Base-by-base conservation (phyloP, 805 yeast genomes). In the Yarrowia osloensis region DNA sequence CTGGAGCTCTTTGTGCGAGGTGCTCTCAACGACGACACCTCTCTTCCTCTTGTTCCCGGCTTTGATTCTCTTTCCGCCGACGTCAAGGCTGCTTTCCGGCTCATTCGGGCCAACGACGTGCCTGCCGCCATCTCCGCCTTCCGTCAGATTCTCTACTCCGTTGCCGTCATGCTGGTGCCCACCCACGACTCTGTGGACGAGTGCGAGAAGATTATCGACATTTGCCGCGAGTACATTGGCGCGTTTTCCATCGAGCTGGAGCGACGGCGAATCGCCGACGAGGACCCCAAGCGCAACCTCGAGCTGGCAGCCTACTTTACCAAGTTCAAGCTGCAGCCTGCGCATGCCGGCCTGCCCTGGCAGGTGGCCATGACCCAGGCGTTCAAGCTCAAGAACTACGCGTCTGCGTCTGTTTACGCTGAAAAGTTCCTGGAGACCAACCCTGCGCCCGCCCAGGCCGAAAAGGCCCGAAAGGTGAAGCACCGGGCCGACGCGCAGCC, bases 301-400 rank as follows among this genome's bases (percentile, higher is more conserved):
- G 98, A 95, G 78, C 81, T 95, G 71, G 98, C 99, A 6, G 96
- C 98, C 0, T 94, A 94, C 79, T 96, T 95, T 81, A 91, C 99
- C 15, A 87, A 85, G 75, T 88, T 93, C 29, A 85, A 89, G 70
- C 83, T 95, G 72, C 91, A 89, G 70, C 87, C 90, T 39, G 88
- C 89, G 8, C 99, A 95, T 78, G 85, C 89, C 68, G 85, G 88
- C 66, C 88, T 91, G 74, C 97, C 98, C 13, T 82, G 92, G 73
- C 96, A 91, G 77, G 97, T 92, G 67, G 99, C 99, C 44, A 90
- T 94, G 95, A 87, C 89, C 52, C 96, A 91, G 80, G 86, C 95
- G 44, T 92, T 90, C 84, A 90, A 89, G 76, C 83, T 88, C 76
- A 92, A 93, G 77, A 94, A 95, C 79, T 95, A 80, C 79, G 88